Percentiles rank a stretch among this genome's conserved stretches.
phyloP scores from a whole-genome alignment of 1,284 basidiomycete genomes.

The Erythrobasidium hasegawianum region DNA sequence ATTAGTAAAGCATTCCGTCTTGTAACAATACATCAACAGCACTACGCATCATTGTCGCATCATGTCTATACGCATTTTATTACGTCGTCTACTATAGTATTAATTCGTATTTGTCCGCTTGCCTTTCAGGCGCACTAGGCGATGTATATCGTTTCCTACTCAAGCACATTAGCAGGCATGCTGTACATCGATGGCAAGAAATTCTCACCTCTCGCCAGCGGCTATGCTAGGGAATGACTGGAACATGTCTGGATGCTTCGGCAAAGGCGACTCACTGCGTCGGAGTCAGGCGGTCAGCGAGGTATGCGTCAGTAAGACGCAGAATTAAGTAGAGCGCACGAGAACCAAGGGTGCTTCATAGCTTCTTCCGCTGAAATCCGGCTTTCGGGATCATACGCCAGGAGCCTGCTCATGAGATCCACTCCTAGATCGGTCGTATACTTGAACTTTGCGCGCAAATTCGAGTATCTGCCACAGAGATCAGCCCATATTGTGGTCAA shows the following conservation, averaged over 20 bases:
- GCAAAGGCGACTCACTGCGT: constrained; percentile 86
- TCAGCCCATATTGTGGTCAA: background rate
- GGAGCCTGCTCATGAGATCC: constrained; percentile 73
- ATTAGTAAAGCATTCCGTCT: too few relatives aligned
- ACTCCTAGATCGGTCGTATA: constrained; percentile 77
- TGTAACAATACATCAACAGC: too few relatives aligned
- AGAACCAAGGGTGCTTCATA: constrained; percentile 85
- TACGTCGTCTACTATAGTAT: constrained; percentile 6
- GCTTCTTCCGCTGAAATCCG: constrained; percentile 85
- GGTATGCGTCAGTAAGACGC: constrained; percentile 1
- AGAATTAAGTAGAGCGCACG: too few relatives aligned
- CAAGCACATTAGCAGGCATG: background rate
- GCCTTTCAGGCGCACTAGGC: constrained; percentile 40
- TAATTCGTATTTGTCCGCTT: constrained; percentile 35
- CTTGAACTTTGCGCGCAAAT: constrained; percentile 59
- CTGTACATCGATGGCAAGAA: background rate
- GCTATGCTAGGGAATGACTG: constrained; percentile 92
- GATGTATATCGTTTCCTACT: constrained; percentile 40
- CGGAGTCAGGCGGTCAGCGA: too few relatives aligned
- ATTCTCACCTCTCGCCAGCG: constrained; percentile 80
- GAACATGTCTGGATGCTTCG: constrained; percentile 97
- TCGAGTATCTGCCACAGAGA: constrained; percentile 51
- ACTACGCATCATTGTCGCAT: too few relatives aligned
- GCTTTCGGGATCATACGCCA: constrained; percentile 82
- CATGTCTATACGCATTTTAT: too few relatives aligned